Evolutionary conservation across 2,329 filamentous ascomycete genomes (phyloP), one percentile per base, ranked within the genome.

Genomic region (Lasiodiplodia sp.): DNA sequence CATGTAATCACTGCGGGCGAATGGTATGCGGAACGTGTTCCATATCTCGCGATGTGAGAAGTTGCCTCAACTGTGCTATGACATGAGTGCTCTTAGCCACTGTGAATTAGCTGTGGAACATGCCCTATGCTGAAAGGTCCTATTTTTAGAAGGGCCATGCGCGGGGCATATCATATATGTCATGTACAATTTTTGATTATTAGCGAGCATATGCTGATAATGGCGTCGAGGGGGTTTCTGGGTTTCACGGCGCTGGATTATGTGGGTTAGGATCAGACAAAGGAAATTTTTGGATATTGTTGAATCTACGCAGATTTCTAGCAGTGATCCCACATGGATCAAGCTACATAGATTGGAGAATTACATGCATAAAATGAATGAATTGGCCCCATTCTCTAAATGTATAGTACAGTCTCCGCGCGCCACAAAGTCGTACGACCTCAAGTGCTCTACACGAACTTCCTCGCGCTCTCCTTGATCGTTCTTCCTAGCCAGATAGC

Each of bases 21-120:
- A 75, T 71, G 38, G 78, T 84, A 2, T 84, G 82, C 72, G 78
- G 78, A 53, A 76, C 71, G 6, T 85, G 82, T 73, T 78, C 82
- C 4, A 77, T 84, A 12, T 74, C 76, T 10, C 75, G 76, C 8
- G 73, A 77, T 28, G 71, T 72, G 67, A 75, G 82, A 66, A 74
- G 78, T 56, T 84, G 82, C 72, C 70, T 84, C 68, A 74, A 76
- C 11, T 84, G 82, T 71, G 80, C 80, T 18, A 77, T 73, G 10
- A 67, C 18, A n/a, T 66, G 51, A 66, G 21, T 5, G 10, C 18
- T 28, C 11, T 31, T 18, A 7, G 28, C 28, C 21, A 28, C 34
- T 47, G 44, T 47, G 6, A 16, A 21, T 18, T 47, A 21, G n/a
- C 18, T n/a, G 6, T 44, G 3, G 18, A 44, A 18, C 4, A 18